phyloP scores from a whole-genome alignment of 2,329 filamentous ascomycete species.

The Calonectria leucothoes region DNA sequence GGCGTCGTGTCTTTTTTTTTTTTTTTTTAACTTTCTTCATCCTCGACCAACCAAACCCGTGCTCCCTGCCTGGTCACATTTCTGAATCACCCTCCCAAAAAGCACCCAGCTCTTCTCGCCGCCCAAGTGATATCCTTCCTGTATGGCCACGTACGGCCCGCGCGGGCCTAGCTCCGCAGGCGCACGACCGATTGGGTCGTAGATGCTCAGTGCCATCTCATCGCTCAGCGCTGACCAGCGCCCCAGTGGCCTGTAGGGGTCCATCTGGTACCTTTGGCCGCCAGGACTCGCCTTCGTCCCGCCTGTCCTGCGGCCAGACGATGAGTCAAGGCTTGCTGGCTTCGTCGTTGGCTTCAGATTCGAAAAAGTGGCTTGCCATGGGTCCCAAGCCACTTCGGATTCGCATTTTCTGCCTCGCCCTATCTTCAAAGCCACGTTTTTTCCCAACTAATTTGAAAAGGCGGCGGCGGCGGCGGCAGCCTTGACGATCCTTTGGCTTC shows the following conservation, averaged over 20 bases:
- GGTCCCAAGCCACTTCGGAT: slow-evolving; percentile 34
- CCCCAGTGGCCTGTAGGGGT: slow-evolving; percentile 16
- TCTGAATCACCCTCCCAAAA: slow-evolving; percentile 19
- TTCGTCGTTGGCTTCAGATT: background rate
- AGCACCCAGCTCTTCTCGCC: slow-evolving; percentile 22
- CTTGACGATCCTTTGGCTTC: slow-evolving; percentile 34
- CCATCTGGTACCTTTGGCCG: background rate
- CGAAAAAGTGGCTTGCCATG: slow-evolving; percentile 26
- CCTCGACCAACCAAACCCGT: background rate
- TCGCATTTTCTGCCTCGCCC: background rate
- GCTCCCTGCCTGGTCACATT: background rate
- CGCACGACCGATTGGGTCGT: slow-evolving; percentile 36
- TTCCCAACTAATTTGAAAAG: background rate
- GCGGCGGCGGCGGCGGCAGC: background rate
- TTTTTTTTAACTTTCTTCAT: background rate
- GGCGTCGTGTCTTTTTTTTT: background rate
- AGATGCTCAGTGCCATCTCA: slow-evolving; percentile 31
- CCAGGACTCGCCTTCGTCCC: background rate
- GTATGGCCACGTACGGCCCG: slow-evolving; percentile 26
- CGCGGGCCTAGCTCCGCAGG: slow-evolving; percentile 38
- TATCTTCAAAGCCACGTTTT: slow-evolving; percentile 18
- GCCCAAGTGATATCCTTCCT: background rate
- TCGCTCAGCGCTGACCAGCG: slow-evolving; percentile 9
- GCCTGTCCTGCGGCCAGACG: background rate
- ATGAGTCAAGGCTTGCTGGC: background rate